Base-by-base conservation (phyloP, 306 rosid genomes). In the Prunus fruticosa region DNA sequence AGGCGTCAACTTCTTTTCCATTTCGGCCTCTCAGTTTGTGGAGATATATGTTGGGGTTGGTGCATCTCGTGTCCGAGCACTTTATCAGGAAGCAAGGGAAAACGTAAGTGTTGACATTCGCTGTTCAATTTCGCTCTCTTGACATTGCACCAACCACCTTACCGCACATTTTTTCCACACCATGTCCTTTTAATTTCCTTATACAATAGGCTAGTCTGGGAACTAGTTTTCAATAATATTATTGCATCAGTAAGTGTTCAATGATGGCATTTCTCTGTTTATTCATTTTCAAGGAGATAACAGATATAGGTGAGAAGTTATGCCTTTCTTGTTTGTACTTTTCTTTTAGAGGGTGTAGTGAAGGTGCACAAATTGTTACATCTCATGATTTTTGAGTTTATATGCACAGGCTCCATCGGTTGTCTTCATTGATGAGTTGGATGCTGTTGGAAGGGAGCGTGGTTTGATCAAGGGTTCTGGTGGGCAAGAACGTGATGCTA, bases 381-480 rank as follows among this genome's bases (percentile, higher is more conserved):
- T 49, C 25, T 64, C 20, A 38, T 78, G 30, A 54, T 74, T 64
- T 67, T 69, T 64, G 18, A 82, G 51, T 79, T 45, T 52, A 38
- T 72, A 50, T 80, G 68, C 78, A 65, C 74, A 95, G 98, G 98
- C 98, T 77, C 98, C 98, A 27, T 95, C 98, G 19, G 98, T 95
- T 75, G 98, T 95, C 81, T 95, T 95, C 82, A 95, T 95, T 67
- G 98, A 95, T 81, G 98, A 95, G 84, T 87, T 95, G 71, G 98
- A 95, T 86, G 98, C 98, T 13, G 98, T 95, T 71, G 98, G 98
- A 80, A 92, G 98, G 86, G 97, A 88, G 81, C 98, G 98, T 85
- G 98, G 98, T 70, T 81, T 95, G 90, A 95, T 95, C 70, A 95
- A 95, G 85, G 98, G 98, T 79, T 95, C 97, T 61, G 98, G 98